Evolutionary conservation across 2,329 filamentous ascomycete genomes (phyloP).

Genomic region (Stagonosporopsis tanaceti): DNA sequence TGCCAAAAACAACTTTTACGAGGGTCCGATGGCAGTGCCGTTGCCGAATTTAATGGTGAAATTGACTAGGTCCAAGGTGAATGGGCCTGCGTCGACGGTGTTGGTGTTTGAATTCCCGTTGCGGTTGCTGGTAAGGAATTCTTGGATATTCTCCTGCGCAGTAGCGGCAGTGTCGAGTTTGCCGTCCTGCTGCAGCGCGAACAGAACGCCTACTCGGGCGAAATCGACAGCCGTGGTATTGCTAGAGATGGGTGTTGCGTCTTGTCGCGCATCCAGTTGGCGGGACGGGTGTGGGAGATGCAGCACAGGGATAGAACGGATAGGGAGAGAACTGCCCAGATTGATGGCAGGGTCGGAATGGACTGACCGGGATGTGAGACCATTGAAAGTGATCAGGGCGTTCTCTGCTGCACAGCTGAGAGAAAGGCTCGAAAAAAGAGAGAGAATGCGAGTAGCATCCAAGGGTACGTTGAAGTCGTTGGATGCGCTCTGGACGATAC

Average conservation of each 20-base stretch:
- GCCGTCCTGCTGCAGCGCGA: conserved; percentile 54
- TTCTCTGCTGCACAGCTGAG: conserved; percentile 87
- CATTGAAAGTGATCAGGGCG: conserved; percentile 84
- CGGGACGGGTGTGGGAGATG: conserved; percentile 32
- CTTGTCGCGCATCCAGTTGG: conserved; percentile 27
- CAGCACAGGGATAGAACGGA: conserved; percentile 35
- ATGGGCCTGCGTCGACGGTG: conserved; percentile 40
- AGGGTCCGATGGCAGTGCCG: conserved; percentile 41
- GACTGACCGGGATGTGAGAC: conserved; percentile 44
- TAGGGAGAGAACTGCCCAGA: conserved; percentile 28
- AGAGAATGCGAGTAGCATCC: conserved; percentile 72
- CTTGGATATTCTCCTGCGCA: conserved; percentile 55
- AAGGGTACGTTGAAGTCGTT: conserved; percentile 80
- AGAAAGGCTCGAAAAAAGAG: conserved; percentile 76
- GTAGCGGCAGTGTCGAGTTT: conserved; percentile 51
- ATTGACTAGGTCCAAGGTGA: conserved; percentile 42
- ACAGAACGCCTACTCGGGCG: conserved; percentile 55
- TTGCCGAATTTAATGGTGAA: conserved; percentile 45
- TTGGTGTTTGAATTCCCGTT: conserved; percentile 34
- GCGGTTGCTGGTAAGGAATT: conserved; percentile 44
- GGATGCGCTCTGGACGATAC: conserved; percentile 71
- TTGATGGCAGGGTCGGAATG: conserved; percentile 29
- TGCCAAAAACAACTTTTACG: conserved; percentile 12
- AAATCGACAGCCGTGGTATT: conserved; percentile 54
- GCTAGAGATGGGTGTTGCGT: conserved; percentile 43